Conservation (phyloP, 2,329 filamentous ascomycete genomes). For the Colletotrichum australisinense region DNA sequence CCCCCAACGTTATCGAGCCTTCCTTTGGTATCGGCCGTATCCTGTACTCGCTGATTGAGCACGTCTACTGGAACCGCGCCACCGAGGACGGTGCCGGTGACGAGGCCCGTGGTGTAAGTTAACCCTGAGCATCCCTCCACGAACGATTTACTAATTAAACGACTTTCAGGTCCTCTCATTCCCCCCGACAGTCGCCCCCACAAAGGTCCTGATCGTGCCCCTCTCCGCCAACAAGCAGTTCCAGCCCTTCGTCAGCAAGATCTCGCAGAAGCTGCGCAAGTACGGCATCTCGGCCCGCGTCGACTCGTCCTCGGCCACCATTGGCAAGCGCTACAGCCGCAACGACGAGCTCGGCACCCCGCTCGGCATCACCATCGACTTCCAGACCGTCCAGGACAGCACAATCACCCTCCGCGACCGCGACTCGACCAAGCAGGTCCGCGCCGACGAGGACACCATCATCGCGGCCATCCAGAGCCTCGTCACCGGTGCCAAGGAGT, state of each 20-base stretch:
- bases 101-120: conserved; percentile 86
- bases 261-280: conserved; percentile 81
- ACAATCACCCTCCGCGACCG: conserved; percentile 90
- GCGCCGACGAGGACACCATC: conserved; percentile 84
- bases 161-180: conserved; percentile 60
- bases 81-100: conserved; percentile 71
- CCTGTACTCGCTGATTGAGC: conserved; percentile 92
- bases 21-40: conserved; percentile 98
- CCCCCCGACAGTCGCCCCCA: conserved; percentile 81
- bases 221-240: conserved; percentile 86
- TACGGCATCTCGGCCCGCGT: conserved; percentile 85
- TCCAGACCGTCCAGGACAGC: conserved; percentile 91
- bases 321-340: conserved; percentile 93
- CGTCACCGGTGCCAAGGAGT: conserved; percentile 62
- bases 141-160: neutral
- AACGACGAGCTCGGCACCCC: conserved; percentile 97
- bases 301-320: conserved; percentile 90
- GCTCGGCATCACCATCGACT: conserved; percentile 93
- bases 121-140: neutral
- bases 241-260: conserved; percentile 77
- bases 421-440: conserved; percentile 91
- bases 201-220: conserved; percentile 92
- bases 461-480: conserved; percentile 76
- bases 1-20: conserved; percentile 95
- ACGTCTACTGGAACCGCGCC: conserved; percentile 90